These are phyloP conservation scores for Apiospora rasikravindrae DNA, from an alignment of 2,329 filamentous ascomycete genomes.

Conservation along the genomic window DNA sequence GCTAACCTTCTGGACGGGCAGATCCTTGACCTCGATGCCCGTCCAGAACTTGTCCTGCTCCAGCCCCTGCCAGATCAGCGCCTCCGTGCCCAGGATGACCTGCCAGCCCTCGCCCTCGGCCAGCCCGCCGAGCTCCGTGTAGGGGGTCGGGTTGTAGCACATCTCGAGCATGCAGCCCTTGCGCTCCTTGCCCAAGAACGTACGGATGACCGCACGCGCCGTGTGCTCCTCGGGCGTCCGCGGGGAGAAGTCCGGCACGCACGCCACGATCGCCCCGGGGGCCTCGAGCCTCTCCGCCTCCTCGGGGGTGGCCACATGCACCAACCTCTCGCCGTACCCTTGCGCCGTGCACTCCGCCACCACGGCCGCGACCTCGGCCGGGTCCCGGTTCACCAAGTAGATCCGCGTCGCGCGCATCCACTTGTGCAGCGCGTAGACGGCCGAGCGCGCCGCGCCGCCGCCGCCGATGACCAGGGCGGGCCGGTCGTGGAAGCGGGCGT, in stretches of 20 bases:
- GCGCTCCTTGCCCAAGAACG: conserved; percentile 52
- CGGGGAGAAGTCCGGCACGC: conserved; percentile 79
- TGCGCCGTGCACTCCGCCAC: conserved; percentile 65
- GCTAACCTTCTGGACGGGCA: conserved; percentile 66
- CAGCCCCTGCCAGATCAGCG: conserved; percentile 77
- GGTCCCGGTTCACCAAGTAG: conserved; percentile 80
- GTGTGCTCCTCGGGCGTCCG: conserved; percentile 65
- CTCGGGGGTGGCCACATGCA: conserved; percentile 65
- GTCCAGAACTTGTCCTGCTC: conserved; percentile 69
- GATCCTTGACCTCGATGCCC: conserved; percentile 59
- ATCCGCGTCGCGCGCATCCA: conserved; percentile 71
- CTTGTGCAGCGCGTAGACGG: conserved; percentile 75
- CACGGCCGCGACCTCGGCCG: conserved; percentile 68
- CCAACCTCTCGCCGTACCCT: conserved; percentile 64
- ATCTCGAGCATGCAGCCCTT: conserved; percentile 79
- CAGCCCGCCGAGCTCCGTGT: conserved; percentile 68
- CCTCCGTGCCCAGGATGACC: conserved; percentile 77
- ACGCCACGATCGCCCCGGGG: conserved; percentile 73
- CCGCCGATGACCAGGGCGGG: conserved; percentile 78
- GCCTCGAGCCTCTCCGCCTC: conserved; percentile 63
- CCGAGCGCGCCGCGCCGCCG: conserved; percentile 78
- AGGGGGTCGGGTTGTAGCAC: conserved; percentile 79
- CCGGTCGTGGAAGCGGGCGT: conserved; percentile 56
- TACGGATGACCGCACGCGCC: conserved; percentile 61
- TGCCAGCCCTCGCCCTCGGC: conserved; percentile 70